phyloP scores from a whole-genome alignment of 495 filamentous ascomycete genomes.

The Symbiotaphrina buchneri region DNA sequence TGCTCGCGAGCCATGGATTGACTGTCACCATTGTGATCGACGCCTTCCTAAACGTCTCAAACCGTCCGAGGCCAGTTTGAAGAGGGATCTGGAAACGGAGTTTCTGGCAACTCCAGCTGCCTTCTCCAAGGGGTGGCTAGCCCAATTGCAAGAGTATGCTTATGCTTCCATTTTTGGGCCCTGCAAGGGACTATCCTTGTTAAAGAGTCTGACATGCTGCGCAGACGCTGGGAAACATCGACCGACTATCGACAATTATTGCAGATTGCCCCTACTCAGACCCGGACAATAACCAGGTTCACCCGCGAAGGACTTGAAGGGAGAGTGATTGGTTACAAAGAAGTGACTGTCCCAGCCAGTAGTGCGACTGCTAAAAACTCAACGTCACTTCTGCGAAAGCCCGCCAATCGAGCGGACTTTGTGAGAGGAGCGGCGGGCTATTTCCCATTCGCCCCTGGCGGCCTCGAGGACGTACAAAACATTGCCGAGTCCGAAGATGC shows the following conservation, averaged over 20 bases:
- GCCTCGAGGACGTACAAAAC: slow-evolving; percentile 69
- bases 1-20: no score
- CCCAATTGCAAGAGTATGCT: slow-evolving; percentile 55
- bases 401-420: slow-evolving; percentile 73
- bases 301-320: slow-evolving; percentile 83
- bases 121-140: slow-evolving; percentile 69
- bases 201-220: slow-evolving; percentile 8
- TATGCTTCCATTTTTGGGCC: neutral
- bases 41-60: slow-evolving; percentile 33
- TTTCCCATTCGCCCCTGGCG: slow-evolving; percentile 88
- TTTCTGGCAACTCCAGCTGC: slow-evolving; percentile 55
- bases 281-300: slow-evolving; percentile 80
- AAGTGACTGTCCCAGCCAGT: slow-evolving; percentile 78
- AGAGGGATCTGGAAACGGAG: slow-evolving; percentile 46
- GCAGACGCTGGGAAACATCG: slow-evolving; percentile 63
- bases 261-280: slow-evolving; percentile 72
- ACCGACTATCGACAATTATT: slow-evolving; percentile 61
- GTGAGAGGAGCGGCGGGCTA: slow-evolving; percentile 90
- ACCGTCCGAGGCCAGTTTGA: slow-evolving; percentile 31
- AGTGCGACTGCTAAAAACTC: slow-evolving; percentile 93
- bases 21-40: no score
- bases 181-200: neutral
- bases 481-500: slow-evolving; percentile 55
- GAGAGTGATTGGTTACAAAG: slow-evolving; percentile 78
- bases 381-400: slow-evolving; percentile 72